phyloP scores from a whole-genome alignment of 2,329 filamentous ascomycete species.

The Aspergillus pseudoviridinutans region DNA sequence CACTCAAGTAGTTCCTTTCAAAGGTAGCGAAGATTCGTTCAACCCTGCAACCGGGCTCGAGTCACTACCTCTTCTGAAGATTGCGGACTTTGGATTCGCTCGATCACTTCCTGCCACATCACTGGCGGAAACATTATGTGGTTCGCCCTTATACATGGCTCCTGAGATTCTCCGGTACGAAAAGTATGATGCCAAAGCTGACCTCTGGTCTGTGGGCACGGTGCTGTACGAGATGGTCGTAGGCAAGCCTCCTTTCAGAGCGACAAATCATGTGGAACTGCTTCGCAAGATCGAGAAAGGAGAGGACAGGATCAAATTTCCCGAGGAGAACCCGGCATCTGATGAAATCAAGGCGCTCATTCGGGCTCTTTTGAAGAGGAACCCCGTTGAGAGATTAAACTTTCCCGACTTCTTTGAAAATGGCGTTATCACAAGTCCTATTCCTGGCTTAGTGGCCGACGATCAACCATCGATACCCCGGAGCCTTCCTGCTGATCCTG shows the following conservation, averaged over 20 bases:
- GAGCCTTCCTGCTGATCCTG: slow-evolving; percentile 16
- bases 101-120: slow-evolving; percentile 85
- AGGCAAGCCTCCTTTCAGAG: slow-evolving; percentile 84
- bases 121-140: slow-evolving; percentile 91
- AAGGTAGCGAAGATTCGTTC: slow-evolving; percentile 75
- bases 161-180: slow-evolving; percentile 96
- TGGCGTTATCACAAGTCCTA: slow-evolving; percentile 66
- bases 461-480: slow-evolving; percentile 51
- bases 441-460: slow-evolving; percentile 76
- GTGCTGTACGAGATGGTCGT: slow-evolving; percentile 95
- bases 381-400: slow-evolving; percentile 76
- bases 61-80: slow-evolving; percentile 91
- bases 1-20: slow-evolving; percentile 64
- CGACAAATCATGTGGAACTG: slow-evolving; percentile 90
- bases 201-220: slow-evolving; percentile 96
- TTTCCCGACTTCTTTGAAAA: slow-evolving; percentile 84
- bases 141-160: slow-evolving; percentile 97
- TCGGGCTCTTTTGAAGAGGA: slow-evolving; percentile 75
- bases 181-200: slow-evolving; percentile 94
- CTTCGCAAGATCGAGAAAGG: slow-evolving; percentile 86
- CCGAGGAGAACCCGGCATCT: slow-evolving; percentile 66
- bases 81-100: slow-evolving; percentile 98
- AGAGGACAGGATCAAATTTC: slow-evolving; percentile 81
- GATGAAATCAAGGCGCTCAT: slow-evolving; percentile 77
- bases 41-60: slow-evolving; percentile 75